These are phyloP conservation scores for Delitschia confertaspora DNA, from an alignment of 495 filamentous ascomycete species.

Conservation along the genomic window DNA sequence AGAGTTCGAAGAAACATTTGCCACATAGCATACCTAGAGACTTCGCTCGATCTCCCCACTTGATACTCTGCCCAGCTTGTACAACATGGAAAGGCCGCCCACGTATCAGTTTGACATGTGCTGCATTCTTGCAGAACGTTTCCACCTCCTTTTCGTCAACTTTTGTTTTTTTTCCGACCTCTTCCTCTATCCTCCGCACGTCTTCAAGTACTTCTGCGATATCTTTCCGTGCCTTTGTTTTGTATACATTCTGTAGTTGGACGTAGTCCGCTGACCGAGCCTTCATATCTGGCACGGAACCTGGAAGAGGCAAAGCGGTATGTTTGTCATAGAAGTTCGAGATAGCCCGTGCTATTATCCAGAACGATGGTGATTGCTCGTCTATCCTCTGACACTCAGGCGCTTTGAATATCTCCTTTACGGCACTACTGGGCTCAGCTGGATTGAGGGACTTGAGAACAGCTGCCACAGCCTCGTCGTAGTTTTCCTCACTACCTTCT, in stretches of 20 bases:
- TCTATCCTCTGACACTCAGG: slow-evolving; percentile 44
- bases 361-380: slow-evolving; percentile 54
- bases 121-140: slow-evolving; percentile 90
- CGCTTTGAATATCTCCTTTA: slow-evolving; percentile 72
- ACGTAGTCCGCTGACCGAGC: slow-evolving; percentile 88
- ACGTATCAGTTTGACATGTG: slow-evolving; percentile 80
- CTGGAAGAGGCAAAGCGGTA: slow-evolving; percentile 68
- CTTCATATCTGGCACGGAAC: slow-evolving; percentile 95
- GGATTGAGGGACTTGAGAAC: slow-evolving; percentile 74
- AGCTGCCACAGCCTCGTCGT: slow-evolving; percentile 79
- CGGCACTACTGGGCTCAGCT: slow-evolving; percentile 54
- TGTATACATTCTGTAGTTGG: slow-evolving; percentile 88
- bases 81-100: slow-evolving; percentile 47
- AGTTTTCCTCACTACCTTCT: slow-evolving; percentile 95
- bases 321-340: slow-evolving; percentile 63
- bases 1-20: background rate
- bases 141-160: slow-evolving; percentile 74
- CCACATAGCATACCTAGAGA: slow-evolving; percentile 19
- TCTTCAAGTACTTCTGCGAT: slow-evolving; percentile 62
- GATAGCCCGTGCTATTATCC: slow-evolving; percentile 81
- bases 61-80: slow-evolving; percentile 29
- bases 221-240: slow-evolving; percentile 74
- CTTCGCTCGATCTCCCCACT: slow-evolving; percentile 34
- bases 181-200: slow-evolving; percentile 54
- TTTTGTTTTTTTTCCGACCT: slow-evolving; percentile 38